Evolutionary conservation across 441 rosid species (phyloP).

Genomic region (Dalechampia spathulata): DNA sequence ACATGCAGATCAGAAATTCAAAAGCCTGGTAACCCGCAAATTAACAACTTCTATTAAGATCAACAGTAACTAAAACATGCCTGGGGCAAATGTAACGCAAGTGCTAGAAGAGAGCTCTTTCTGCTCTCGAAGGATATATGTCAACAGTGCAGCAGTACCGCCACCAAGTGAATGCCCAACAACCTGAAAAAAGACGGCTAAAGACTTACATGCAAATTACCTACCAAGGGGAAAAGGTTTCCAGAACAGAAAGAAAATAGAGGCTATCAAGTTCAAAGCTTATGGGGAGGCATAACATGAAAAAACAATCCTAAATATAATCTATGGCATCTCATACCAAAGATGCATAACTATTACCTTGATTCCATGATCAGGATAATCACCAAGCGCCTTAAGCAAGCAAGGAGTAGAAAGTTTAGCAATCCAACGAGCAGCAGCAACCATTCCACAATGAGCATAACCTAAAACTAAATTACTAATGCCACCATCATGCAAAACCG

Average conservation of each 20-base stretch:
- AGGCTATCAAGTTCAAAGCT: slow-evolving; percentile 16
- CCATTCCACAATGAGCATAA: slow-evolving; percentile 99
- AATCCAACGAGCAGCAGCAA: slow-evolving; percentile 99
- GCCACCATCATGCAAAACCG: slow-evolving; percentile 91
- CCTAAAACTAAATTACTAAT: slow-evolving; percentile 90
- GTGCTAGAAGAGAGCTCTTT: slow-evolving; percentile 34
- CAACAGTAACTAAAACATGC: slow-evolving; percentile 26
- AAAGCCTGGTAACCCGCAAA: too few species aligned
- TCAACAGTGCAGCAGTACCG: slow-evolving; percentile 73
- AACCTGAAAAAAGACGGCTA: slow-evolving; percentile 45
- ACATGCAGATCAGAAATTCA: too few species aligned
- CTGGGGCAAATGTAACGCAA: slow-evolving; percentile 93
- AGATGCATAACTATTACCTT: slow-evolving; percentile 45
- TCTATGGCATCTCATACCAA: neutral
- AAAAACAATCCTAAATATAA: neutral
- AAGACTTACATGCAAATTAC: slow-evolving; percentile 26
- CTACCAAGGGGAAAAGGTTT: neutral
- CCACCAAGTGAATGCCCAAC: slow-evolving; percentile 99
- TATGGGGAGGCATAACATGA: slow-evolving; percentile 22
- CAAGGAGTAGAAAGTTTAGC: slow-evolving; percentile 84
- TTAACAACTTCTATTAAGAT: neutral
- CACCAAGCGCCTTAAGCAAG: slow-evolving; percentile 61
- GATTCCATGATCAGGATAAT: slow-evolving; percentile 61
- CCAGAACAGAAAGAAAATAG: neutral
- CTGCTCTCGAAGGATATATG: slow-evolving; percentile 49